Conservation (phyloP, 441 rosid genomes). For the Aquilaria agallochum region DNA sequence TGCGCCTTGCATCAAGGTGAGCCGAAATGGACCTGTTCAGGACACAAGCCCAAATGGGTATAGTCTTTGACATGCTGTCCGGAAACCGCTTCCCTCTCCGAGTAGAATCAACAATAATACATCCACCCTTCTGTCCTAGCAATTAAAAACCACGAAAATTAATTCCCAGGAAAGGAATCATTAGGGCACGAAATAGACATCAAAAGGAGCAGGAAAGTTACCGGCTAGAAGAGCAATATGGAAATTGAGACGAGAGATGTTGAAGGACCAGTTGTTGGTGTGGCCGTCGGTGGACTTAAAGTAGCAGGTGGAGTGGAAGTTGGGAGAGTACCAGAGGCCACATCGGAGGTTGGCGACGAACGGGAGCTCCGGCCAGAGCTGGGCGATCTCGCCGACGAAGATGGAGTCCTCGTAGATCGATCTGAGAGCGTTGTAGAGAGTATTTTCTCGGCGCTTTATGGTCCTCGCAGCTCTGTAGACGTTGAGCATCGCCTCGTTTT, state of each 20-base stretch:
- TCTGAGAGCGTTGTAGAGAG: conserved; percentile 73
- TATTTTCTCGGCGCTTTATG: conserved; percentile 70
- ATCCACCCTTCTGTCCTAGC: conserved; percentile 91
- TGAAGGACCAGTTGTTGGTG: conserved; percentile 82
- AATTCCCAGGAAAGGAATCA: not conserved
- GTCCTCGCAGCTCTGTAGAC: conserved; percentile 81
- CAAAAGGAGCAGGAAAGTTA: conserved; percentile 10
- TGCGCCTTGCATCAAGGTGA: conserved; percentile 28
- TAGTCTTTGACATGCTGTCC: conserved; percentile 95
- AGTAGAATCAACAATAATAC: conserved; percentile 82
- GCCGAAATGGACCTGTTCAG: conserved; percentile 61
- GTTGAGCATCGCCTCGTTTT: conserved; percentile 44
- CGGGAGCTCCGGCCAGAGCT: conserved; percentile 86
- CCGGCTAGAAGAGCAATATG: conserved; percentile 81
- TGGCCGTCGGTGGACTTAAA: conserved; percentile 99
- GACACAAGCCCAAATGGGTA: conserved; percentile 92
- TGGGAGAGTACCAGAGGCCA: conserved; percentile 87
- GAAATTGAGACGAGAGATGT: conserved; percentile 82
- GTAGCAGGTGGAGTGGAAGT: conserved; percentile 69
- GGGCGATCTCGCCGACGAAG: conserved; percentile 75
- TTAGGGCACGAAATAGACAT: not conserved
- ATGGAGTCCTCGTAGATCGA: conserved; percentile 84
- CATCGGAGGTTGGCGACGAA: conserved; percentile 88
- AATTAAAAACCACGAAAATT: conserved; percentile 16
- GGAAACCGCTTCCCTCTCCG: conserved; percentile 92